A percentile compares a stretch with the other conserved stretches of the same genome.
Conservation (phyloP, 176 grass and related monocot genomes). For the Oryza glumipatula region DNA sequence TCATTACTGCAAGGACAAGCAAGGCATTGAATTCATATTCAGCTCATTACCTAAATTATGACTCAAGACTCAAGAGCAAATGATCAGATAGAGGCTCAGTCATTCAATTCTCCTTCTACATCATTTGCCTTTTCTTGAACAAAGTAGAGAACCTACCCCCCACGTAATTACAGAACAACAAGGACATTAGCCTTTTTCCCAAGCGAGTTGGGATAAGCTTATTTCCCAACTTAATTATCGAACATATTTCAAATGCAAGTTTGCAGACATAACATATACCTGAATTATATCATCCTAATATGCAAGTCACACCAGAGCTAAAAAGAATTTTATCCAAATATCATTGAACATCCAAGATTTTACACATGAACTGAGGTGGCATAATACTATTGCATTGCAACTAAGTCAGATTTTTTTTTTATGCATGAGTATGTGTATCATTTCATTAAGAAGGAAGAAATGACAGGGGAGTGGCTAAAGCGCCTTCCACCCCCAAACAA, state of each 20-base stretch:
- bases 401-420: neutral
- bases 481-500: no score
- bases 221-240: neutral
- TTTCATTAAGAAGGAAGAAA: no score
- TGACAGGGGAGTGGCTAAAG: no score
- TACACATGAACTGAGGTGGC: neutral
- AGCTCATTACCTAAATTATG: neutral
- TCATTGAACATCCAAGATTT: neutral
- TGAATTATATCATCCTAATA: neutral
- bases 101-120: neutral
- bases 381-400: constrained; percentile 12
- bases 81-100: neutral
- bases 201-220: neutral
- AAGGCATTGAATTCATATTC: neutral
- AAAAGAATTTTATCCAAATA: neutral
- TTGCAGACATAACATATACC: constrained; percentile 6
- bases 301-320: neutral
- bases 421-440: no score
- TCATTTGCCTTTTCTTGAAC: neutral
- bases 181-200: neutral
- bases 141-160: neutral
- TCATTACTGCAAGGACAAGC: neutral
- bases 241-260: neutral
- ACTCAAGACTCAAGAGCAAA: neutral
- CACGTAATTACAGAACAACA: neutral